phyloP scores from a whole-genome alignment of 768 basidiomycete species.

The Tephrocybe sp. region DNA sequence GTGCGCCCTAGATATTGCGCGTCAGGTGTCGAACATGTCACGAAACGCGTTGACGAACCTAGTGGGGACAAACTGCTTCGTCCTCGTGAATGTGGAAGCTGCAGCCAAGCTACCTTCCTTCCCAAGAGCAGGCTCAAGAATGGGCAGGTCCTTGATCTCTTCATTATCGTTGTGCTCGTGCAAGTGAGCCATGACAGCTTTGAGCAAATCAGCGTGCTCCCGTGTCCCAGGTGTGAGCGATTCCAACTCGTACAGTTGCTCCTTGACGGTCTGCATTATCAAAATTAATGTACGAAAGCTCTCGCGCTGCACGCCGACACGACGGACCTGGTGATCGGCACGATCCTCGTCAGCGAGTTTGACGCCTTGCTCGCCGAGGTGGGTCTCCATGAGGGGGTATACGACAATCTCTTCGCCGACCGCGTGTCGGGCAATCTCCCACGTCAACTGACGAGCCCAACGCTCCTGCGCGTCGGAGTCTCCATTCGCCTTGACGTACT shows the following conservation, averaged over 20 bases:
- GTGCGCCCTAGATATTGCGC: slow-evolving; percentile 54
- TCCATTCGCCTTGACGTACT: slow-evolving; percentile 41
- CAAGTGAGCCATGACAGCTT: slow-evolving; percentile 46
- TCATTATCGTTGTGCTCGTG: slow-evolving; percentile 58
- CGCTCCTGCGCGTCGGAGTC: slow-evolving; percentile 48
- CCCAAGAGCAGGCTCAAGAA: slow-evolving; percentile 49
- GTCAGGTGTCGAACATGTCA: neutral
- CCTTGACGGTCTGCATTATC: slow-evolving; percentile 16
- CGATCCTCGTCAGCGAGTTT: slow-evolving; percentile 56
- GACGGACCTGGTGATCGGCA: slow-evolving; percentile 51
- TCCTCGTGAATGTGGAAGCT: slow-evolving; percentile 47
- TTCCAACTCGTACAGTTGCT: slow-evolving; percentile 37
- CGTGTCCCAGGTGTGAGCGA: slow-evolving; percentile 37
- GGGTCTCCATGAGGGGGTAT: slow-evolving; percentile 61
- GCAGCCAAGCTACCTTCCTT: slow-evolving; percentile 42
- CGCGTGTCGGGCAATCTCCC: slow-evolving; percentile 64
- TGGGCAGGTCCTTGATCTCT: slow-evolving; percentile 56
- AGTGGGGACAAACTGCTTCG: slow-evolving; percentile 66
- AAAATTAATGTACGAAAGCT: neutral
- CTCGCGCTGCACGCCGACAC: neutral
- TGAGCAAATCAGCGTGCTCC: slow-evolving; percentile 44
- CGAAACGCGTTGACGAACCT: slow-evolving; percentile 33
- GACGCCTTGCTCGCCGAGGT: slow-evolving; percentile 51
- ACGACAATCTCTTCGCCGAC: slow-evolving; percentile 64
- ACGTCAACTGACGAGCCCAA: slow-evolving; percentile 56